Evolutionary conservation across 2,329 filamentous ascomycete genomes (phyloP), one percentile per base, ranked within the genome.

Genomic region (Cryphonectria nitschkei): DNA sequence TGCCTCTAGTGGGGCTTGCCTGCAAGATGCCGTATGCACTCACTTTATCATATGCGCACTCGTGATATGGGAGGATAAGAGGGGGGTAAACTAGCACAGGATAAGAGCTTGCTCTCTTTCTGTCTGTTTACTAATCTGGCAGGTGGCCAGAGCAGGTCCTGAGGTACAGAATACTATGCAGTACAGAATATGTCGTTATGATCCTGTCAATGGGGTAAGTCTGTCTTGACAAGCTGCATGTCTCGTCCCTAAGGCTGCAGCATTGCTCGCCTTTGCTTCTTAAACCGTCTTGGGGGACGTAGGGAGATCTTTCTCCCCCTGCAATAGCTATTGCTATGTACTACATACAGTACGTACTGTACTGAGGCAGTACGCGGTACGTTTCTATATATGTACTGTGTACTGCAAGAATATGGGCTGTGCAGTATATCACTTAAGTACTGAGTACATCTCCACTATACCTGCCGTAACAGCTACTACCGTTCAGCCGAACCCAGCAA

Each of bases 1-100:
- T 73, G 68, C 68, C 71, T 67, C 67, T 37, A 19, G 71, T 70
- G 71, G 71, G 66, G 62, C 70, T 32, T 32, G 22, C 32, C 65
- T 67, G 65, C 65, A 61, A 52, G 65, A 67, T 67, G 37, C 52
- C 60, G 52, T n/a, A 41, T 64, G 61, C 61, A 46, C 61, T 64
- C 61, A 64, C 61, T 64, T n/a, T 64, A 64, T 64, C 61, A 46
- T 46, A 64, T 64, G 61, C 39, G 41, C n/a, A 39, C 41, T 64
- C n/a, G 37, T 32, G 19, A 29, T 65, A 50, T 65, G 29, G 39
- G 19, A 32, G 41, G 34, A 62, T n/a, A 43, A n/a, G 14, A 19
- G 29, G 63, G 41, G 41, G 46, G 19, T 50, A 22, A 37, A 7
- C 63, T 29, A 2, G 22, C 2, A 13, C 32, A 61, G 58, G 58